Evolutionary conservation across 176 grass and related monocot genomes (phyloP).

Genomic region (Juncus inflexus): DNA sequence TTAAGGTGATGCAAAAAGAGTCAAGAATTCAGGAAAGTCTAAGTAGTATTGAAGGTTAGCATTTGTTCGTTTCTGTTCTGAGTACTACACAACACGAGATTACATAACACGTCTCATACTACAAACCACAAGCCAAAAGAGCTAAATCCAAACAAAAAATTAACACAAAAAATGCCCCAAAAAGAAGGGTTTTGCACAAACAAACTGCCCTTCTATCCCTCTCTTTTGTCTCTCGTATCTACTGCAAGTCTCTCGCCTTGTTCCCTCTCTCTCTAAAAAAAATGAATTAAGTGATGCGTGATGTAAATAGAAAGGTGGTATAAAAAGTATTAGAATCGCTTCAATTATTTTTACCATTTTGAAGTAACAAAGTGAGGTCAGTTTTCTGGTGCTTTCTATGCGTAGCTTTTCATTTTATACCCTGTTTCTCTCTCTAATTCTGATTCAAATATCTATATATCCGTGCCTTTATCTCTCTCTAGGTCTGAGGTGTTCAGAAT

Average conservation of each 20-base stretch:
- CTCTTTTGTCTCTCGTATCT: conserved; percentile 24
- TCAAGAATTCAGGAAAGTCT: conserved; percentile 11
- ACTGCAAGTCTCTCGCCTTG: conserved; percentile 22
- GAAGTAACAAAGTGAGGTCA: conserved; percentile 20
- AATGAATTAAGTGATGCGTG: too few relatives aligned
- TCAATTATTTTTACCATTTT: not conserved
- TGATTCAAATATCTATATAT: conserved; percentile 3
- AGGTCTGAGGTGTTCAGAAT: conserved; percentile 32
- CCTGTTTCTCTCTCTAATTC: conserved; percentile 12
- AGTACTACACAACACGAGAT: conserved; percentile 19
- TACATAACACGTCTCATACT: conserved; percentile 5
- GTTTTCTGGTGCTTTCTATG: conserved; percentile 21
- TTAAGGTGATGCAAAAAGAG: conserved; percentile 26
- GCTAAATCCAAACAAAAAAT: conserved; percentile 12
- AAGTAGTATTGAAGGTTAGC: conserved; percentile 26
- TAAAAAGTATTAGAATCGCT: too few relatives aligned
- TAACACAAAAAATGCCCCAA: conserved; percentile 19
- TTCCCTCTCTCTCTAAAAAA: conserved; percentile 8
- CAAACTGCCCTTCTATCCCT: conserved; percentile 4
- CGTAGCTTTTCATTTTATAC: conserved; percentile 27
- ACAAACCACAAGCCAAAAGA: conserved; percentile 4
- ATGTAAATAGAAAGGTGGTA: too few relatives aligned
- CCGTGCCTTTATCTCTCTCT: conserved; percentile 29
- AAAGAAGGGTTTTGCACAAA: conserved; percentile 8
- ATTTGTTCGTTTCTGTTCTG: conserved; percentile 28